Conservation (phyloP, 202 grass and related monocot genomes). For the Carex sylvatica region DNA sequence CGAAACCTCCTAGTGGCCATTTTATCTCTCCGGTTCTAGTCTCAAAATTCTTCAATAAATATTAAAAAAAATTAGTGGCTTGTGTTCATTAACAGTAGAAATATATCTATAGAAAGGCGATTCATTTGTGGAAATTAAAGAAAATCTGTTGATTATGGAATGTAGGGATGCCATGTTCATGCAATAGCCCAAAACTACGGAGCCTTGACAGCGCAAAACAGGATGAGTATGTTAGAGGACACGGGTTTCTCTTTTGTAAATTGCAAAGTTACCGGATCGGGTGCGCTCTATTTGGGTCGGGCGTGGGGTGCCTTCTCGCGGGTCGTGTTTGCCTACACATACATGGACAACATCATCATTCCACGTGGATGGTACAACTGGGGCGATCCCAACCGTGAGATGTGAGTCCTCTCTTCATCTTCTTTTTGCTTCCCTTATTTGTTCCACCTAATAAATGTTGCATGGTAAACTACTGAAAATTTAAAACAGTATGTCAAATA, state of each 20-base stretch:
- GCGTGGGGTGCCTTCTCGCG: slow-evolving; percentile 92
- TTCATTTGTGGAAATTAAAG: neutral
- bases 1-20: neutral
- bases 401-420: slow-evolving; percentile 31
- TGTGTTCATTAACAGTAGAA: neutral
- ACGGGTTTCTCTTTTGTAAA: slow-evolving; percentile 95
- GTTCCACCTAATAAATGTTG: neutral
- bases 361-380: slow-evolving; percentile 89
- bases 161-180: slow-evolving; percentile 84
- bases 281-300: slow-evolving; percentile 80
- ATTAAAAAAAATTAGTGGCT: neutral
- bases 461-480: neutral
- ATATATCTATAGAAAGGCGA: neutral
- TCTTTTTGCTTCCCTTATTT: neutral
- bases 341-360: slow-evolving; percentile 96
- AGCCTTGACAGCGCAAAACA: slow-evolving; percentile 76
- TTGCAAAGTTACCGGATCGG: slow-evolving; percentile 81
- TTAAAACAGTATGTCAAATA: neutral
- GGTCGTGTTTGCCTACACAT: slow-evolving; percentile 91
- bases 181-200: slow-evolving; percentile 77
- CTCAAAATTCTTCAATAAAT: neutral
- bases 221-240: slow-evolving; percentile 75
- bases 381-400: slow-evolving; percentile 81
- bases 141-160: neutral
- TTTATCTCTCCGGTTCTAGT: neutral